Base-by-base conservation (phyloP, 108 stramenopile genomes). In the Thalassiosira profunda region DNA sequence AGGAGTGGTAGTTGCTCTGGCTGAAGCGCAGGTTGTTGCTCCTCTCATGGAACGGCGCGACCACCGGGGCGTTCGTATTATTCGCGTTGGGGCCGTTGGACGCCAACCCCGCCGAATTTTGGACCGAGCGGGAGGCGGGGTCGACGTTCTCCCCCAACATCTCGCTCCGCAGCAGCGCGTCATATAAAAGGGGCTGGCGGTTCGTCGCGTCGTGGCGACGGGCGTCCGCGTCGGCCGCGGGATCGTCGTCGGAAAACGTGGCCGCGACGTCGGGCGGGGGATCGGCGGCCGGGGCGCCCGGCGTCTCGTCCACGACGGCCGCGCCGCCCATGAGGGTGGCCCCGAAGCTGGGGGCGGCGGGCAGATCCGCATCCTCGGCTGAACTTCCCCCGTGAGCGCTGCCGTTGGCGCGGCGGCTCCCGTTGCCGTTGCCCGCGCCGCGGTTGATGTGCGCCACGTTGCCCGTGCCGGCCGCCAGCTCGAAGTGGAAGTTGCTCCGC, bases 131-230 rank as follows among this genome's bases (percentile, higher is more conserved):
- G 10, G 7, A 18, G 23, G 84, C 75, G 2, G 88, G 80, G 69
- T 84, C 84, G 15, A 92, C 59, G 60, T 91, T 94, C 71, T 91
- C 90, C n/a, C 90, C 89, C 38, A 95, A 58, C 44, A 95, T 60
- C 70, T 95, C 93, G n/a, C 87, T 87, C 0, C 93, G 85, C 3
- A 95, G 65, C 28, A 95, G 53, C 0, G 79, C 80, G 65, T 92
- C 88, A 49, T 88, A 82, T 2, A 90, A 54, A n/a, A 76, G 59
- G 8, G 80, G 80, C 35, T 84, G 86, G 37, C 74, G 65, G 36
- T 60, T 67, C n/a, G 66, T 51, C 0, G 66, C 52, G 52, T 74
- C 74, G 26, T 76, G 59, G 20, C 66, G 74, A 23, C 68, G 66
- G 0, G 43, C 6, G 21, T 43, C 5, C 14, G 26, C 48, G 26